Conservation (phyloP, 345 rosid species). For the Linum usitatissimum region DNA sequence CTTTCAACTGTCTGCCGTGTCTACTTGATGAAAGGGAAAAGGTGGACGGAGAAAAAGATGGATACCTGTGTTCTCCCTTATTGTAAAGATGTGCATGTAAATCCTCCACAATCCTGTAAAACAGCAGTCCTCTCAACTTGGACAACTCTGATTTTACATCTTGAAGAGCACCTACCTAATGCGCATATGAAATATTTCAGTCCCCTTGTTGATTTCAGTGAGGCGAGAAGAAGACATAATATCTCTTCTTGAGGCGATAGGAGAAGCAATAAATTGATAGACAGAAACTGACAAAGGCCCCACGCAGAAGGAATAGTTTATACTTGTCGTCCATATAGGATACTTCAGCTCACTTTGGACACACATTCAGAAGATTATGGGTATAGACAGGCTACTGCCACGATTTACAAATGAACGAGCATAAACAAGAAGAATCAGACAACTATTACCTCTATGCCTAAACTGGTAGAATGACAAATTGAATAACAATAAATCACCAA, state of each 20-base stretch:
- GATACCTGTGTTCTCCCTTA: constrained; percentile 88
- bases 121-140: constrained; percentile 75
- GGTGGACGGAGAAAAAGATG: not conserved
- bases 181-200: constrained; percentile 4
- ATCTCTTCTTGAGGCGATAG: not conserved
- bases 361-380: not conserved
- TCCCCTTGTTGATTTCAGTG: constrained; percentile 7
- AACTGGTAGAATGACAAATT: not conserved
- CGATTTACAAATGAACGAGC: not conserved
- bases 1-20: not conserved
- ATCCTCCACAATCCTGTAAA: constrained; percentile 85
- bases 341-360: not conserved
- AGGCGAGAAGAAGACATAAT: not conserved
- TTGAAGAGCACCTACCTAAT: constrained; percentile 98
- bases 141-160: constrained; percentile 91
- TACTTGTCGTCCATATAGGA: not conserved
- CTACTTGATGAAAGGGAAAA: not conserved
- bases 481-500: not conserved
- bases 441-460: not conserved
- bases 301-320: not conserved
- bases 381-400: not conserved
- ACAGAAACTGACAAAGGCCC: not conserved
- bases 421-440: not conserved
- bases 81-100: constrained; percentile 93
- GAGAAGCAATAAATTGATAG: too few species aligned